These are phyloP conservation scores for Immersiporthe knoxdaviesiana DNA, from an alignment of 2,329 filamentous ascomycete genomes.

Conservation along the genomic window DNA sequence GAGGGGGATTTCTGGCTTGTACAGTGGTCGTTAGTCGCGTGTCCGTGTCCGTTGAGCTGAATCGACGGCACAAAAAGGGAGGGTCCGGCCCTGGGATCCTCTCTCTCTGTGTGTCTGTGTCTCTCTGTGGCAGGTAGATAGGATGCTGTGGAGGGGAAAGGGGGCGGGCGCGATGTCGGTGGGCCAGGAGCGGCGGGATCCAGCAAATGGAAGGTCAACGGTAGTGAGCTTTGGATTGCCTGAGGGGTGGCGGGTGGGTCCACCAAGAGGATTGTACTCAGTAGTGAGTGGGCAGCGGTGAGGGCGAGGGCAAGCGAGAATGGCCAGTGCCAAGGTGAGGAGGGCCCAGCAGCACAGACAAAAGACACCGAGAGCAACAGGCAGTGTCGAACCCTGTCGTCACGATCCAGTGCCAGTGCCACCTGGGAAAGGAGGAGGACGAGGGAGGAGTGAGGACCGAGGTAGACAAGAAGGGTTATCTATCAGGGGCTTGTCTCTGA, in stretches of 20 bases:
- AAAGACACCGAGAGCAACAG: too few species aligned
- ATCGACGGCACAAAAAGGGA: slow-evolving; percentile 23
- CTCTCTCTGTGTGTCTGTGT: too few species aligned
- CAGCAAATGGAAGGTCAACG: slow-evolving; percentile 24
- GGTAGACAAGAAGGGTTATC: not conserved
- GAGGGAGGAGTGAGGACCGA: not conserved
- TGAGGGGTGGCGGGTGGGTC: slow-evolving; percentile 18
- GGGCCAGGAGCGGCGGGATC: slow-evolving; percentile 14
- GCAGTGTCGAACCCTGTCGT: not conserved
- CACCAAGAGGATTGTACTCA: slow-evolving; percentile 7
- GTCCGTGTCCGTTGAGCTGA: slow-evolving; percentile 16
- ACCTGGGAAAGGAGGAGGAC: not conserved
- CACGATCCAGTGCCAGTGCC: not conserved
- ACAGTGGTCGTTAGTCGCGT: slow-evolving; percentile 20
- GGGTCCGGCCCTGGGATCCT: slow-evolving; percentile 16
- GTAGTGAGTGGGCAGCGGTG: slow-evolving; percentile 28
- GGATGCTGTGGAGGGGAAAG: slow-evolving; percentile 21
- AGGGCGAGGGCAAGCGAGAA: slow-evolving; percentile 23
- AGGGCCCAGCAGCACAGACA: not conserved
- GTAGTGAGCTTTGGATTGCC: slow-evolving; percentile 10
- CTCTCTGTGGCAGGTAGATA: slow-evolving; percentile 21
- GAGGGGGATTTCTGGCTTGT: slow-evolving; percentile 19
- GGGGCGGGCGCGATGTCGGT: slow-evolving; percentile 15
- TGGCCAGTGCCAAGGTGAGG: slow-evolving; percentile 9
- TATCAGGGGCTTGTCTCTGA: not conserved